Conservation (phyloP, 225 moss, liverwort and hornwort genomes). For the Antitrichia curtipendula region DNA sequence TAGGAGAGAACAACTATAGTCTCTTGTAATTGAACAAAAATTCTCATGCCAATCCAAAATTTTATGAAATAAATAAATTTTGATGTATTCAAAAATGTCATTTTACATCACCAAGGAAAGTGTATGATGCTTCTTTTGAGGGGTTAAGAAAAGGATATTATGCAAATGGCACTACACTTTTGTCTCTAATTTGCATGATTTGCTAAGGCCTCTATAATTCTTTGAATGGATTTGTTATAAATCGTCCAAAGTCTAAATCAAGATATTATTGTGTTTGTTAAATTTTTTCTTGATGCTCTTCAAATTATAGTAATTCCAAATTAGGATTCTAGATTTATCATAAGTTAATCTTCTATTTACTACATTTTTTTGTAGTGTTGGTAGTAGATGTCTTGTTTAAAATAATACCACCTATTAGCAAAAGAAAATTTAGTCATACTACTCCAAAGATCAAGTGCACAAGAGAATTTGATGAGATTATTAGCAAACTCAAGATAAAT, state of each 20-base stretch:
- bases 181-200: not conserved
- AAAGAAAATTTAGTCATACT: not conserved
- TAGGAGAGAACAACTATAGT: no score
- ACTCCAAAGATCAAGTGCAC: not conserved
- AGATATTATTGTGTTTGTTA: not conserved
- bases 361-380: not conserved
- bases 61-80: not conserved
- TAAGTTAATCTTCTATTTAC: not conserved
- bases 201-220: not conserved
- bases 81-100: not conserved
- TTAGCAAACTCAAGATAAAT: not conserved
- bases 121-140: rapidly evolving
- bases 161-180: not conserved
- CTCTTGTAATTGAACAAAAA: not conserved
- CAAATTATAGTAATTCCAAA: not conserved
- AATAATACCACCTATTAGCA: not conserved
- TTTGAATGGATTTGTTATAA: not conserved
- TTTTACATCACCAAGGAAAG: not conserved
- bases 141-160: not conserved
- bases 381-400: rapidly evolving
- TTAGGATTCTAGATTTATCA: not conserved
- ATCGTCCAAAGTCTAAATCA: not conserved
- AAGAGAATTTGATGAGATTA: no score
- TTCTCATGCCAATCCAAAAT: not conserved
- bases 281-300: not conserved